These are phyloP conservation scores for Termitomyces sp. DNA, from an alignment of 768 basidiomycete genomes.

Conservation along the genomic window DNA sequence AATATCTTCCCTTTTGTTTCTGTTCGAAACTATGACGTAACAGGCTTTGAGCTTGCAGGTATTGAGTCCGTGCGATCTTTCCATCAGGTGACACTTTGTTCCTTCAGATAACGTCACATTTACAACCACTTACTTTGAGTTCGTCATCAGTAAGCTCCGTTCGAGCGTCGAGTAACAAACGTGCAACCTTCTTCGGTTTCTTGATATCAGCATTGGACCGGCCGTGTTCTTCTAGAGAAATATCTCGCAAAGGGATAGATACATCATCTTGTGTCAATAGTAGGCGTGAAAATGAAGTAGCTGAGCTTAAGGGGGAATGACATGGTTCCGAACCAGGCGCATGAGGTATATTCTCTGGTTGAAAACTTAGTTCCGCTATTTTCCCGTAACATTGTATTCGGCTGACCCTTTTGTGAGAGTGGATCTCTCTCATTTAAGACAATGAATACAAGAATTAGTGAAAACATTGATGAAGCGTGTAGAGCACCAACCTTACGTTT, in stretches of 20 bases:
- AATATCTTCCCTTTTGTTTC: slow-evolving; percentile 55
- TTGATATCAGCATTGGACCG: slow-evolving; percentile 13
- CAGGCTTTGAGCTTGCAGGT: slow-evolving; percentile 55
- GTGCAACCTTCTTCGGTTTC: slow-evolving; percentile 46
- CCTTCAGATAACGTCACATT: not conserved
- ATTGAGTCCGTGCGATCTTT: slow-evolving; percentile 60
- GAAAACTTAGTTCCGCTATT: not conserved
- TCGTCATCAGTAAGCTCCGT: slow-evolving; percentile 84
- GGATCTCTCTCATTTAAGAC: not conserved
- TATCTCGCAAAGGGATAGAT: slow-evolving; percentile 21
- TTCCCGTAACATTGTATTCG: not conserved
- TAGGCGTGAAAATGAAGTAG: slow-evolving; percentile 33
- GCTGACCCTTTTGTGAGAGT: not conserved
- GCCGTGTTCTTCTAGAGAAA: slow-evolving; percentile 21
- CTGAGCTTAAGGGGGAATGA: slow-evolving; percentile 19
- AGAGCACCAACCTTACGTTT: slow-evolving; percentile 2
- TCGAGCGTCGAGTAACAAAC: slow-evolving; percentile 61
- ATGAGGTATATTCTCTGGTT: not conserved
- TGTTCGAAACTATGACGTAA: slow-evolving; percentile 45
- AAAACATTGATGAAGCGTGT: too few species aligned
- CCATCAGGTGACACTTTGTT: not conserved
- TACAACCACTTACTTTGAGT: slow-evolving; percentile 46
- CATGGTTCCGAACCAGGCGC: not conserved
- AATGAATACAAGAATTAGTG: not conserved
- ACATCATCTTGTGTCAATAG: slow-evolving; percentile 37